Evolutionary conservation across 1,284 basidiomycete genomes (phyloP).

Genomic region (Salmacisia buchloeana): DNA sequence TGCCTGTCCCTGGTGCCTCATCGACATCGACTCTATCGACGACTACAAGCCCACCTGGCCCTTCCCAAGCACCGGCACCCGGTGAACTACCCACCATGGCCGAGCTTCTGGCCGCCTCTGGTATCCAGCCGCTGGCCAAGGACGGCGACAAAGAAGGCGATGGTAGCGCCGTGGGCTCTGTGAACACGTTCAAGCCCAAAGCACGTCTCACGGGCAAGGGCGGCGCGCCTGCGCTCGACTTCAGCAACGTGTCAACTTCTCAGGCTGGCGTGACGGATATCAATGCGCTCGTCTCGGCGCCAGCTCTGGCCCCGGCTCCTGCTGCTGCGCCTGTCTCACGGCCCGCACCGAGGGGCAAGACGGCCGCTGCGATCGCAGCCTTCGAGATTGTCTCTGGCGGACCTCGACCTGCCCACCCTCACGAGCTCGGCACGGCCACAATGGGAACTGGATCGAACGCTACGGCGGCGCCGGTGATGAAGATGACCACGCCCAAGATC

Average conservation of each 20-base stretch:
- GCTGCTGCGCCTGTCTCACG: neutral
- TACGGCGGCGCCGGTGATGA: neutral
- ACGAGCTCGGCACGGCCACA: conserved; percentile 23
- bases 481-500: neutral
- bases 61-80: too few species aligned
- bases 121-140: conserved; percentile 23
- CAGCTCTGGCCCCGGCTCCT: neutral
- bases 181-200: conserved; percentile 31
- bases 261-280: conserved; percentile 17
- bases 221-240: conserved; percentile 35
- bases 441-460: too few species aligned
- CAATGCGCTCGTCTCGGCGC: conserved; percentile 17
- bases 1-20: conserved; percentile 19
- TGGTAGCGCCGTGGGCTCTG: conserved; percentile 28
- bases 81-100: conserved; percentile 23
- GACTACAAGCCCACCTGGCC: too few species aligned
- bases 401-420: conserved; percentile 13
- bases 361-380: neutral
- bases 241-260: conserved; percentile 24
- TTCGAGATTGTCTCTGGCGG: neutral
- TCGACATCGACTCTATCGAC: conserved; percentile 10
- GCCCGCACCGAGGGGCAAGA: too few species aligned
- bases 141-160: neutral
- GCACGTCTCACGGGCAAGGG: conserved; percentile 23
- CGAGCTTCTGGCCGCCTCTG: conserved; percentile 13